Evolutionary conservation across 192 early-diverging fungal species (phyloP).

Genomic region (Coemansia sp.): DNA sequence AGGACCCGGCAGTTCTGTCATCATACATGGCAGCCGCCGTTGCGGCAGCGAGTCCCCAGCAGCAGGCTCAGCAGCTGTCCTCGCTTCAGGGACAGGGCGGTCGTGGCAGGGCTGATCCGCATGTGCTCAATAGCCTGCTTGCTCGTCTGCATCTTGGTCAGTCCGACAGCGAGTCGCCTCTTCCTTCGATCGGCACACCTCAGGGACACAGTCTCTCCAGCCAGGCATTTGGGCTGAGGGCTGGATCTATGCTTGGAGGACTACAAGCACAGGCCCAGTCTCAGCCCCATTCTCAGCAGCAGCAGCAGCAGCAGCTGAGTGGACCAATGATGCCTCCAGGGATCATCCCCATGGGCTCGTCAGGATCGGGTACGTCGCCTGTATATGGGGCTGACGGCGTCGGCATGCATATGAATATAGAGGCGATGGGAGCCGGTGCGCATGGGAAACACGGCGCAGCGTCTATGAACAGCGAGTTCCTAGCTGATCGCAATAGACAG

Average conservation of each 20-base stretch:
- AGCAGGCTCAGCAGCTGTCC: constrained; percentile 22
- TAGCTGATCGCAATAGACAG: background rate
- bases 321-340: constrained; percentile 17
- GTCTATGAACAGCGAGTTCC: background rate
- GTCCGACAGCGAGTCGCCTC: constrained; percentile 10
- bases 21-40: constrained; percentile 15
- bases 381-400: constrained; percentile 3
- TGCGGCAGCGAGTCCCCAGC: constrained; percentile 12
- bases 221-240: background rate
- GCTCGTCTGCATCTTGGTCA: constrained; percentile 34
- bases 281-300: no score
- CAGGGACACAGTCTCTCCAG: background rate
- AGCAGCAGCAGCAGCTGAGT: background rate
- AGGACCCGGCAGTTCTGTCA: constrained; percentile 25
- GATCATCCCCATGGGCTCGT: constrained; percentile 6
- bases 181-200: constrained; percentile 9
- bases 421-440: background rate
- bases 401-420: constrained; percentile 2
- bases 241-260: background rate
- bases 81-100: background rate
- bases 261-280: background rate
- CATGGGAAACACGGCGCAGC: background rate
- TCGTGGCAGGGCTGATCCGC: constrained; percentile 23
- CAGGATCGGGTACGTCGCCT: constrained; percentile 7
- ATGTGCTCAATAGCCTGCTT: constrained; percentile 40